Base-by-base conservation (phyloP, 768 basidiomycete genomes). In the Lactarius sp. region DNA sequence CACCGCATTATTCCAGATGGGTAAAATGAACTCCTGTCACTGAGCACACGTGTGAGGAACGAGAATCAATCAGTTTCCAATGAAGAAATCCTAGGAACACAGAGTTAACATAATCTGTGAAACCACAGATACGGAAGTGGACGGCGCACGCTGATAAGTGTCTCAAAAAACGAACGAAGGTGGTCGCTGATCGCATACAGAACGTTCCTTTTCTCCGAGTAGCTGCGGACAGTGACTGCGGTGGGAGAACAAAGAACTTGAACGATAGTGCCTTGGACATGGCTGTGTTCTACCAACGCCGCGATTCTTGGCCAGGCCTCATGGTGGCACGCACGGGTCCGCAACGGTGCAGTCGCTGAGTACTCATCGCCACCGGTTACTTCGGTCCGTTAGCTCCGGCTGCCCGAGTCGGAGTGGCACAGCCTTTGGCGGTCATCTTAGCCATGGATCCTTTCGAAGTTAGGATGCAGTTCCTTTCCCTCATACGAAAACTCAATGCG, bases 371-470 rank as follows among this genome's bases (percentile, higher is more conserved):
- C 27, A 27, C 14, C 41, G 41, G 41, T 12, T 13, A 41, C 41
- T 41, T 10, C 41, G 14, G 14, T 14, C 12, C 14, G 14, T 10
- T 41, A 14, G 13, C 27, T 2, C 27, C 27, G 27, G 27, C 22
- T 22, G 33, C 13, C 12, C 13, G 10, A n/a, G 34, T 13, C 52
- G 16, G 1, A 34, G 3, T 27, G 27, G 27, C 27, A 27, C 27
- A 27, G 27, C 27, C 27, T 27, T 27, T 27, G 27, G 27, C 27
- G 27, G 27, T 27, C 27, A 27, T 27, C 27, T 27, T 27, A 20
- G 10, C 20, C 51, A 62, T 85, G 84, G 85, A 87, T 69, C 85
- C 85, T 0, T 87, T 86, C 68, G 86, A 87, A 80, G 85, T 86
- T 34, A 80, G 87, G 62, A 85, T 91, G 78, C 86, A 88, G 66